A percentile compares a stretch with the other conserved stretches of the same genome.
Conservation (phyloP, 176 grass and related monocot genomes). For the Puya raimondii region DNA sequence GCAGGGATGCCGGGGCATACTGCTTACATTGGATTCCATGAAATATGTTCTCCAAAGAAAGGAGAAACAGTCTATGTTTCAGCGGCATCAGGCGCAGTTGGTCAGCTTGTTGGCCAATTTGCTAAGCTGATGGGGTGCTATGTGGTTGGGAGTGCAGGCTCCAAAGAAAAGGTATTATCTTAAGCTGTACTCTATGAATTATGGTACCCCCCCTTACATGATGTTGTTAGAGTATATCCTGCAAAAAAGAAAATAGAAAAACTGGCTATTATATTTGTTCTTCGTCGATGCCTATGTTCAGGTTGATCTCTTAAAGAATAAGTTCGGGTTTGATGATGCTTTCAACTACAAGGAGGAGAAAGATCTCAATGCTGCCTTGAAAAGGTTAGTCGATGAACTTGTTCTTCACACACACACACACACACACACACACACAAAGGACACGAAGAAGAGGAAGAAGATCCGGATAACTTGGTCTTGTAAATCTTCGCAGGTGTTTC, state of each 20-base stretch:
- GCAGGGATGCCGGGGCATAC: slow-evolving; percentile 59
- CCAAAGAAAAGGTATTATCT: slow-evolving; percentile 40
- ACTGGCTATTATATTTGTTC: neutral
- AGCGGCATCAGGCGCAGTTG: slow-evolving; percentile 53
- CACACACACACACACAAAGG: too few relatives aligned
- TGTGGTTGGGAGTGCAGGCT: slow-evolving; percentile 65
- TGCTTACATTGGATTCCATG: slow-evolving; percentile 65
- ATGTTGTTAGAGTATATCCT: neutral
- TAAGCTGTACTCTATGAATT: neutral
- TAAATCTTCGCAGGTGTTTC: slow-evolving; percentile 27
- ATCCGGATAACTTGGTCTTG: neutral
- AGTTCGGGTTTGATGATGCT: slow-evolving; percentile 64
- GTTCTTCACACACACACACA: too few relatives aligned
- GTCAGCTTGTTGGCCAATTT: slow-evolving; percentile 75
- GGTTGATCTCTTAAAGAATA: slow-evolving; percentile 36
- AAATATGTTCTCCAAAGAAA: slow-evolving; percentile 46
- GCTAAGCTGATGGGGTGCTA: slow-evolving; percentile 55
- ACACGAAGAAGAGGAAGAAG: neutral
- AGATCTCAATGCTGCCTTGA: slow-evolving; percentile 31
- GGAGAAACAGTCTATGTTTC: slow-evolving; percentile 59
- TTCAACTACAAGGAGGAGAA: slow-evolving; percentile 70
- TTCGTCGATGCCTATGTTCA: slow-evolving; percentile 1
- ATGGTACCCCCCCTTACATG: neutral
- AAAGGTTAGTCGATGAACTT: slow-evolving; percentile 1
- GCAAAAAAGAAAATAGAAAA: neutral